A percentile compares a stretch with the other conserved stretches of the same genome.
Evolutionary conservation across 768 basidiomycete species (phyloP).

Genomic region (Russula foetens): DNA sequence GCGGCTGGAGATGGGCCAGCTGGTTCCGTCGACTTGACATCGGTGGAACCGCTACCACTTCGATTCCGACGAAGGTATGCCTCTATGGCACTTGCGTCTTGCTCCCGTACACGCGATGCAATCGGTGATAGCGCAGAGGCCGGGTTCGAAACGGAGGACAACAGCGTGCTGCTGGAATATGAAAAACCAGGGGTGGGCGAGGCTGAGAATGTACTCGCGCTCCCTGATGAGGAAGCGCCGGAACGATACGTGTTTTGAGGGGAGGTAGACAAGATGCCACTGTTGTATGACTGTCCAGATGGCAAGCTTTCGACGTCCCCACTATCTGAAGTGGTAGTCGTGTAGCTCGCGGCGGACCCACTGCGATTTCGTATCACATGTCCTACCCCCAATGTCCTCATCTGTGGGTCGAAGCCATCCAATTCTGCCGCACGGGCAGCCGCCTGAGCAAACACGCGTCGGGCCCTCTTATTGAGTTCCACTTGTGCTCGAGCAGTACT

Average conservation of each 20-base stretch:
- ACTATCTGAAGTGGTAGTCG: slow-evolving; percentile 26
- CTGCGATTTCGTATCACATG: slow-evolving; percentile 23
- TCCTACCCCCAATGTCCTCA: slow-evolving; percentile 41
- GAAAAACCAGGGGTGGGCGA: slow-evolving; percentile 33
- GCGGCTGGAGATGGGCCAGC: slow-evolving; percentile 29
- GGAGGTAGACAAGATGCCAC: slow-evolving; percentile 27
- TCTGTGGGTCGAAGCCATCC: slow-evolving; percentile 34
- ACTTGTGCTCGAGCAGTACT: slow-evolving; percentile 73
- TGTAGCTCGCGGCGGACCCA: slow-evolving; percentile 22
- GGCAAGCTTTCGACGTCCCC: slow-evolving; percentile 20
- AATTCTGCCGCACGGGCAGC: slow-evolving; percentile 60
- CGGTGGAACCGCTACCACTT: slow-evolving; percentile 74
- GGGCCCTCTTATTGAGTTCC: slow-evolving; percentile 70
- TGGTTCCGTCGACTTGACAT: slow-evolving; percentile 57
- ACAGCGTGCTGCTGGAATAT: slow-evolving; percentile 27
- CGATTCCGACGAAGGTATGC: slow-evolving; percentile 77
- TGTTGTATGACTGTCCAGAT: slow-evolving; percentile 14
- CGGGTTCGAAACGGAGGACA: slow-evolving; percentile 25
- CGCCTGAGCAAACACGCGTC: slow-evolving; percentile 68
- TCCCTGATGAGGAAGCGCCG: slow-evolving; percentile 52
- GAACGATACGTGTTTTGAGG: slow-evolving; percentile 30
- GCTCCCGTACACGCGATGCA: slow-evolving; percentile 71
- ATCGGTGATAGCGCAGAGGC: slow-evolving; percentile 63
- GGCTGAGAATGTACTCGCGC: slow-evolving; percentile 32
- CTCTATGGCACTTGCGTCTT: slow-evolving; percentile 83